Percentiles rank a stretch among this genome's conserved stretches.
Evolutionary conservation across 1,284 basidiomycete genomes (phyloP).

Genomic region (Coniophora puteana): DNA sequence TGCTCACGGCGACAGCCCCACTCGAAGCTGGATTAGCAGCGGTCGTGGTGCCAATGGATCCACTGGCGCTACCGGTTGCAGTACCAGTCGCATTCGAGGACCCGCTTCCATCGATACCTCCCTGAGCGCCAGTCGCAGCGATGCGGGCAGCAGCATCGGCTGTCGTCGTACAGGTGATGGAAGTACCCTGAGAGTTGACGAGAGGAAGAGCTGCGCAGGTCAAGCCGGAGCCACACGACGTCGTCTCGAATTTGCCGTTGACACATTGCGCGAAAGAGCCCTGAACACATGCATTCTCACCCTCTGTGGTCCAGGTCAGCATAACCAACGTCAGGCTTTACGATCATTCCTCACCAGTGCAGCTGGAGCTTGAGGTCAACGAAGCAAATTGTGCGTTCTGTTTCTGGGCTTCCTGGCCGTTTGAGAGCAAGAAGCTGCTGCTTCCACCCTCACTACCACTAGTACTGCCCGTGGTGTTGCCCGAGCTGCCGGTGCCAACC

Average conservation of each 20-base stretch:
- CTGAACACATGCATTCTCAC: conserved; percentile 26
- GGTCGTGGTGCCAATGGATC: too few relatives aligned
- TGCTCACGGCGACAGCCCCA: too few relatives aligned
- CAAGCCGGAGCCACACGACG: conserved; percentile 18
- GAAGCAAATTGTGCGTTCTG: conserved; percentile 16
- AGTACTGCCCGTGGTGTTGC: conserved; percentile 12
- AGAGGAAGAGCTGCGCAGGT: conserved; percentile 45
- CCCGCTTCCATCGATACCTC: conserved; percentile 23
- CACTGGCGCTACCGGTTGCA: too few relatives aligned
- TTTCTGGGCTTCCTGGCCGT: conserved; percentile 16
- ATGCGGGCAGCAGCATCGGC: conserved; percentile 34
- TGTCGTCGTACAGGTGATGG: conserved; percentile 33
- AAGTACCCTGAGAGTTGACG: conserved; percentile 43
- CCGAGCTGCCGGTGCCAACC: not conserved
- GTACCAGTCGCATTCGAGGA: too few relatives aligned
- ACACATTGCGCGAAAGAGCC: conserved; percentile 26
- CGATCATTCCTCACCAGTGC: conserved; percentile 8
- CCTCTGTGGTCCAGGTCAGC: conserved; percentile 10
- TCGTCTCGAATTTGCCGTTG: conserved; percentile 11
- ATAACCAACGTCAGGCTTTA: not conserved
- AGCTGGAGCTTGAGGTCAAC: conserved; percentile 14
- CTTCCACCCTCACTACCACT: not conserved
- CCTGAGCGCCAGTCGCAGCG: conserved; percentile 30
- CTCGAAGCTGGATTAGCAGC: too few relatives aligned
- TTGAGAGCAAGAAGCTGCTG: conserved; percentile 10